Base-by-base conservation (phyloP, 192 early-diverging fungal genomes). In the Podila epicladia region DNA sequence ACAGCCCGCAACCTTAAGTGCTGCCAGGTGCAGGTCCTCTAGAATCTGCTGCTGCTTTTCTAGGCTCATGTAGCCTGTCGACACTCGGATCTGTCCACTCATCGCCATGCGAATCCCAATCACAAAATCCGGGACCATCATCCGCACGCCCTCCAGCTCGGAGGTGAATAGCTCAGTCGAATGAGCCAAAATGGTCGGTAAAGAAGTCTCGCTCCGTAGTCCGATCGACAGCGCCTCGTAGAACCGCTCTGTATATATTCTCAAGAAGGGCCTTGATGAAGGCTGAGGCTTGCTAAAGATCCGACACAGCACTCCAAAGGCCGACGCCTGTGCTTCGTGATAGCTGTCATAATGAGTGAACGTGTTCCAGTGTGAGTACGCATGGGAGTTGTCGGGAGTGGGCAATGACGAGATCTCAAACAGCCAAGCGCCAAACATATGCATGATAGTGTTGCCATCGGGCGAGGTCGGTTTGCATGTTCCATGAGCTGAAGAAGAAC, bases 401-500 rank as follows among this genome's bases (percentile, higher is more conserved):
- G 71, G 76, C 9, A 82, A 65, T 20, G 87, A 62, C 58, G 86
- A 86, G 0, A 92, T 91, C 37, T 93, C 91, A 87, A 95, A 96
- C 11, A 97, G 83, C 89, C 91, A 94, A 0, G 77, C 64, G 2
- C 93, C 94, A 89, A 95, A 95, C 92, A 96, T 95, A 65, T 91
- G 83, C 58, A 97, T 85, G 11, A 97, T 57, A 0, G 93, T 94
- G 65, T 94, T 95, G 20, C 93, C 93, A 79, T 95, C 85, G 0
- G 91, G 87, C 20, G 83, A 73, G 13, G 78, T 69, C 1, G 74
- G 71, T 50, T 71, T 80, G 24, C 53, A 49, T 3, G 70, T 55
- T 24, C 50, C 50, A 53, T 53, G 50, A 20, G n/a, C 17, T 59
- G 29, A 24, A 8, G 29, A 24, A 8, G 29, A 51, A 58, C 35